Evolutionary conservation across 73 alveolate species (phyloP).

Genomic region (Breviolum minutum): DNA sequence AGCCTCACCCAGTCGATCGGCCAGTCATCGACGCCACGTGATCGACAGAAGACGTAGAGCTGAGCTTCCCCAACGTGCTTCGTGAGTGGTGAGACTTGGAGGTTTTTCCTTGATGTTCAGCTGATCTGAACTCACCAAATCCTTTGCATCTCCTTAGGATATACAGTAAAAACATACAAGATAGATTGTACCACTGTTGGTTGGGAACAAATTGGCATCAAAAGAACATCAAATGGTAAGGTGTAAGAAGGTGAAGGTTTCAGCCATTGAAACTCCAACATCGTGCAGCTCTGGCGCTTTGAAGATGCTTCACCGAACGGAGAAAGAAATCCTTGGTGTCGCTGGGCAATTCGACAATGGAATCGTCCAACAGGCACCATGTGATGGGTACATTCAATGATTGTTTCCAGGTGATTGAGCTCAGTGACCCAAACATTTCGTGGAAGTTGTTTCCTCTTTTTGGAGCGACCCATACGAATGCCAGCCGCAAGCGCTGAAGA

Average conservation of each 20-base stretch:
- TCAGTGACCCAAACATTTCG: slow-evolving; percentile 47
- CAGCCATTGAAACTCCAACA: not conserved
- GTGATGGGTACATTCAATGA: not conserved
- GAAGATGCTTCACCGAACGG: slow-evolving; percentile 49
- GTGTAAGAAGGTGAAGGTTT: not conserved
- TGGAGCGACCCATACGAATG: slow-evolving; percentile 55
- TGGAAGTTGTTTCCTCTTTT: slow-evolving; percentile 6
- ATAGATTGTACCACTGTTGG: no score
- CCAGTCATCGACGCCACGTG: not conserved
- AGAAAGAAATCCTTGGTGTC: slow-evolving; percentile 16
- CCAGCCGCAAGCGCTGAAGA: slow-evolving; percentile 74
- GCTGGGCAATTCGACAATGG: not conserved
- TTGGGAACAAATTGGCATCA: not conserved
- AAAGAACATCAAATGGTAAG: no score
- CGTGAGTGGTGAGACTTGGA: slow-evolving; percentile 7
- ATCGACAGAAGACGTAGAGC: not conserved
- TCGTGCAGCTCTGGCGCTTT: slow-evolving; percentile 2
- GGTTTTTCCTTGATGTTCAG: not conserved
- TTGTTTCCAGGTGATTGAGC: not conserved
- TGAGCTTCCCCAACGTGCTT: slow-evolving; percentile 9
- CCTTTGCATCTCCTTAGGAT: slow-evolving; percentile 48
- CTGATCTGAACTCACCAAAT: not conserved
- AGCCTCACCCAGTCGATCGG: slow-evolving; percentile 31
- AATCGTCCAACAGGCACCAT: not conserved
- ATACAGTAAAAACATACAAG: not conserved